phyloP scores from a whole-genome alignment of 2,329 filamentous ascomycete species.

The Fusarium nygamai region DNA sequence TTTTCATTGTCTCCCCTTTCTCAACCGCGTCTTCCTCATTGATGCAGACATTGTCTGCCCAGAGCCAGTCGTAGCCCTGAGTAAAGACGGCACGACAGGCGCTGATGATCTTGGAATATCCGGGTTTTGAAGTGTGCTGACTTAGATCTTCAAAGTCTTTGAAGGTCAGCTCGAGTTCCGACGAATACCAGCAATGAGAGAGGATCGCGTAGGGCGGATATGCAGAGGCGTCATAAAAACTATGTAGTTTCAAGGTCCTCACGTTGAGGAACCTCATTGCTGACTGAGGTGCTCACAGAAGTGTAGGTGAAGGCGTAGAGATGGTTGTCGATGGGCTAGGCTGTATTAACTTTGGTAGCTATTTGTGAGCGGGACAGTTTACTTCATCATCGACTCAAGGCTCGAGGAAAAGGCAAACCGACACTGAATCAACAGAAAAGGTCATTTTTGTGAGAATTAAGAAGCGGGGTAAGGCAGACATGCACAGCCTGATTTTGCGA shows the following conservation, averaged over 20 bases:
- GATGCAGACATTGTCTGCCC: not conserved
- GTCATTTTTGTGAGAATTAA: accelerated
- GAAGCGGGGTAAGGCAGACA: not conserved
- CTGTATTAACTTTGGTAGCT: not conserved
- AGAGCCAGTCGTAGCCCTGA: not conserved
- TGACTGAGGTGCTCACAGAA: accelerated
- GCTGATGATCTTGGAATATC: not conserved
- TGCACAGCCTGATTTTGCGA: not conserved
- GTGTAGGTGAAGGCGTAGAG: not conserved
- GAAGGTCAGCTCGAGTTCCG: not conserved
- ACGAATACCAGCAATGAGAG: not conserved
- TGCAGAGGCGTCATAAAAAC: not conserved
- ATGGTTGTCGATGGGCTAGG: not conserved
- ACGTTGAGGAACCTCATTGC: not conserved
- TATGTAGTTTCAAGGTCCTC: not conserved
- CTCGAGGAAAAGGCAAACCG: accelerated
- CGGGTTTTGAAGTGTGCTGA: not conserved
- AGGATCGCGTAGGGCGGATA: not conserved
- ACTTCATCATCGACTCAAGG: accelerated
- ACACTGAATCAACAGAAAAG: accelerated
- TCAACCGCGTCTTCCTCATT: not conserved
- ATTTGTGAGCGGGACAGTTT: accelerated
- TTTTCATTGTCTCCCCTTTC: not conserved
- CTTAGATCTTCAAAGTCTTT: not conserved
- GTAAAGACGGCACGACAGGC: accelerated